Evolutionary conservation across 2,329 filamentous ascomycete species (phyloP), one percentile per base, ranked within the genome.

Genomic region (Emmonsiellopsis sp.): DNA sequence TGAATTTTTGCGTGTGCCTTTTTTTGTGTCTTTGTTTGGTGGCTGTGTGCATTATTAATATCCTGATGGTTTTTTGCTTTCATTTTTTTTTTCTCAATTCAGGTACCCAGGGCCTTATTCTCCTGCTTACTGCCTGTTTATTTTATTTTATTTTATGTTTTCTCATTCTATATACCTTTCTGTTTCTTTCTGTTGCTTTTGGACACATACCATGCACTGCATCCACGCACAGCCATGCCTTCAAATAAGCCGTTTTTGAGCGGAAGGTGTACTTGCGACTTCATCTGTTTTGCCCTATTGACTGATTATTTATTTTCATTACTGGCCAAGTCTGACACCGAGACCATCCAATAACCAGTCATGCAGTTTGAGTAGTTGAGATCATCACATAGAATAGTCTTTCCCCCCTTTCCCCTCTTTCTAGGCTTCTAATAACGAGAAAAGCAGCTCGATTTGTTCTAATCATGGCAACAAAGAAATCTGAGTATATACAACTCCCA

Each of bases 251-350:
- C 54, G 42, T 47, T 54, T 57, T 56, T 52, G 55, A 56, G 55
- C 59, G 61, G 20, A 26, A 67, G 68, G 64, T 61, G 59, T 65
- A 54, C 56, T 60, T 60, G 56, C 55, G 60, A 56, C 54, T 42
- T 40, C 15, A 40, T 57, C 15, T 53, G 57, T 45, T 58, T 52
- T 9, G 4, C n/a, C 16, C 3, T 7, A 38, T 11, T n/a, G 26
- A 4, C 9, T 40, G 35, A 7, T 49, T 49, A 49, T 31, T 40
- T 26, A 40, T 9, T 49, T 40, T 49, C 11, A 20, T 49, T 26
- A 32, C 20, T 38, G 8, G 35, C 16, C 9, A 40, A 49, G 6
- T n/a, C 40, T 30, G 13, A 15, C 31, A 31, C 35, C 20, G 16
- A 49, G 41, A 32, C 40, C 35, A 10, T 11, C 16, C n/a, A 26